Conservation (phyloP, 1,139 yeast genomes). For the Candida pseudoviswanathii region DNA sequence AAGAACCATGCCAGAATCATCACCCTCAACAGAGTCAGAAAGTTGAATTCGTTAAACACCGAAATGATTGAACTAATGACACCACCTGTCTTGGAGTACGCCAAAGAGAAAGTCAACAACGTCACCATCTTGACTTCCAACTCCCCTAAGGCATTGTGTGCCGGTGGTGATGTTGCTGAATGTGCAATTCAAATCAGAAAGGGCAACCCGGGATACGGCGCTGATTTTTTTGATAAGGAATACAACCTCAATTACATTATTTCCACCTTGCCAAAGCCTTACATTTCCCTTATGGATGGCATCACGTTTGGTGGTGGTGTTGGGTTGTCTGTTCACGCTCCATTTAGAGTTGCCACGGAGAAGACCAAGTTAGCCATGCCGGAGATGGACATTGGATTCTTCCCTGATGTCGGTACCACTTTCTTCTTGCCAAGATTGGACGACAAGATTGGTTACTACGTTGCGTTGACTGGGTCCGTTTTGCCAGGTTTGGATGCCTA, state of each 20-base stretch:
- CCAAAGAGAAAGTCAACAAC: slow-evolving; percentile 66
- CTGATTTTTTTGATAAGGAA: slow-evolving; percentile 75
- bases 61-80: slow-evolving; percentile 77
- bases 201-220: slow-evolving; percentile 55
- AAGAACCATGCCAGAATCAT: slow-evolving; percentile 72
- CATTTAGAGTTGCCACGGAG: slow-evolving; percentile 91
- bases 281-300: slow-evolving; percentile 84
- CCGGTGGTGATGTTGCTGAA: slow-evolving; percentile 94
- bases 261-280: slow-evolving; percentile 83
- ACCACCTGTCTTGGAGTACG: slow-evolving; percentile 76
- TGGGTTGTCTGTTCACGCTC: slow-evolving; percentile 89
- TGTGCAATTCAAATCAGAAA: slow-evolving; percentile 56
- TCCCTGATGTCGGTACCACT: slow-evolving; percentile 95
- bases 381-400: slow-evolving; percentile 94
- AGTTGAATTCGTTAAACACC: slow-evolving; percentile 81
- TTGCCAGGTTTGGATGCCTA: slow-evolving; percentile 79
- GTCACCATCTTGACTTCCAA: slow-evolving; percentile 71
- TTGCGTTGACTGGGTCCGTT: slow-evolving; percentile 84
- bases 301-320: slow-evolving; percentile 99
- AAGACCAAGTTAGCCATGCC: slow-evolving; percentile 95
- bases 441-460: slow-evolving; percentile 79
- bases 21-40: slow-evolving; percentile 76
- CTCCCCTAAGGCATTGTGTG: slow-evolving; percentile 67
- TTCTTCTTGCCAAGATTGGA: slow-evolving; percentile 85
- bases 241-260: slow-evolving; percentile 79